These are phyloP conservation scores for Paulownia fortunei DNA, from an alignment of 257 asterid species.

Conservation along the genomic window DNA sequence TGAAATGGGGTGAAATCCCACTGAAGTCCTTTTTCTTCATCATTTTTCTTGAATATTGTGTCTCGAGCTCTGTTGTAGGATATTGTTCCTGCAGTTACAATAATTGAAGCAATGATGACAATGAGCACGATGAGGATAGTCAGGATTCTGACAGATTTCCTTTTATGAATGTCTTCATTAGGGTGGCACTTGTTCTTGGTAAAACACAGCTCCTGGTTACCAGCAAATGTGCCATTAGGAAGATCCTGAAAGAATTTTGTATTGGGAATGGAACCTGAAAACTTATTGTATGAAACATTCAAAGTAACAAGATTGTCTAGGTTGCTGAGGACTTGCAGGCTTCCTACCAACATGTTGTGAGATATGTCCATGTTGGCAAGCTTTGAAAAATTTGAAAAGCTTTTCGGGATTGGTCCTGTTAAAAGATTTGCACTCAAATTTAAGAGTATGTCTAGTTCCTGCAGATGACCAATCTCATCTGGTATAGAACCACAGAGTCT, in stretches of 20 bases:
- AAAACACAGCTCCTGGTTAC: conserved; percentile 63
- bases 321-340: conserved; percentile 52
- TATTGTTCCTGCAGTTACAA: conserved; percentile 44
- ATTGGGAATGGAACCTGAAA: conserved; percentile 62
- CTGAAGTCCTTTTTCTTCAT: conserved; percentile 53
- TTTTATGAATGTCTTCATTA: conserved; percentile 36
- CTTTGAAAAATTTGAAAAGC: conserved; percentile 70
- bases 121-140: conserved; percentile 45
- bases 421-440: conserved; percentile 62
- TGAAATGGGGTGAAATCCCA: conserved; percentile 79
- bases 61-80: conserved; percentile 41
- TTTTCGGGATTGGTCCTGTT: conserved; percentile 58
- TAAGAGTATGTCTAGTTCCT: conserved; percentile 64
- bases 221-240: conserved; percentile 55
- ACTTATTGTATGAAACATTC: conserved; percentile 71
- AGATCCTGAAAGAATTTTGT: conserved; percentile 63
- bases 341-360: conserved; percentile 69
- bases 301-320: conserved; percentile 70
- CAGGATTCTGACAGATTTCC: conserved; percentile 49
- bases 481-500: conserved; percentile 54
- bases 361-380: conserved; percentile 78
- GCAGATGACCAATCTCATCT: conserved; percentile 61
- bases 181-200: conserved; percentile 42
- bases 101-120: conserved; percentile 38
- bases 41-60: conserved; percentile 32